A percentile compares a stretch with the other conserved stretches of the same genome.
These are phyloP conservation scores for Venturiaceae sp. DNA, from an alignment of 2,329 filamentous ascomycete genomes.

Conservation along the genomic window DNA sequence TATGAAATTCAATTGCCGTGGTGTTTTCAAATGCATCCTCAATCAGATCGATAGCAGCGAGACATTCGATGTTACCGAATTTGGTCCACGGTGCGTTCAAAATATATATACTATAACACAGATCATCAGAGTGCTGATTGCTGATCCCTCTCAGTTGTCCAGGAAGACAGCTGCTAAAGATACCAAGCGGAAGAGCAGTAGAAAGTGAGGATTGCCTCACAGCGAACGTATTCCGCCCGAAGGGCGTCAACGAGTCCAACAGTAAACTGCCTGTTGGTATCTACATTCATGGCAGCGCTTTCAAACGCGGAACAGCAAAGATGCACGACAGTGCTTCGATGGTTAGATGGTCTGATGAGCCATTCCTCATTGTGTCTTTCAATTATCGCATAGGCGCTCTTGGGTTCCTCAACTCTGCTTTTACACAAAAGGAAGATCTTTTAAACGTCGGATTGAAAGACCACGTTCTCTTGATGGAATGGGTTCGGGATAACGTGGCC, in stretches of 20 bases:
- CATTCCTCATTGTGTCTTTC: conserved; percentile 39
- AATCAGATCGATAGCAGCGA: too few species aligned
- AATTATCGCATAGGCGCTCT: conserved; percentile 51
- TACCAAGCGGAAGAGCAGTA: conserved; percentile 30
- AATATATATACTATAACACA: too few species aligned
- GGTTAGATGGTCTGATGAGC: conserved; percentile 13
- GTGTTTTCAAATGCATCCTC: too few species aligned
- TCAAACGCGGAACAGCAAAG: conserved; percentile 10
- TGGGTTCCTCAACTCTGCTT: conserved; percentile 39
- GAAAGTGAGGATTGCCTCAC: conserved; percentile 44
- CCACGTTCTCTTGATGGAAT: conserved; percentile 41
- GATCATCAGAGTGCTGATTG: not conserved
- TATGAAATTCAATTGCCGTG: too few species aligned
- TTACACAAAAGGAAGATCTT: conserved; percentile 37
- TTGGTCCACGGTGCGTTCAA: conserved; percentile 12
- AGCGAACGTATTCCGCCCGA: conserved; percentile 44
- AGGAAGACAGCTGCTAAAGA: conserved; percentile 31
- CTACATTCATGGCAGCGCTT: conserved; percentile 48
- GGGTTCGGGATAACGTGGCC: conserved; percentile 43
- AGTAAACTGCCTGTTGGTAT: conserved; percentile 37
- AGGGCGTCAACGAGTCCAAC: conserved; percentile 3
- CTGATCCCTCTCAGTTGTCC: conserved; percentile 48
- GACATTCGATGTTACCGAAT: conserved; percentile 13
- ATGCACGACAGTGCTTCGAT: conserved; percentile 19
- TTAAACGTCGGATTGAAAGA: conserved; percentile 34